Base-by-base conservation (phyloP, 1,284 basidiomycete species). In the Cryptococcus deneoformans region DNA sequence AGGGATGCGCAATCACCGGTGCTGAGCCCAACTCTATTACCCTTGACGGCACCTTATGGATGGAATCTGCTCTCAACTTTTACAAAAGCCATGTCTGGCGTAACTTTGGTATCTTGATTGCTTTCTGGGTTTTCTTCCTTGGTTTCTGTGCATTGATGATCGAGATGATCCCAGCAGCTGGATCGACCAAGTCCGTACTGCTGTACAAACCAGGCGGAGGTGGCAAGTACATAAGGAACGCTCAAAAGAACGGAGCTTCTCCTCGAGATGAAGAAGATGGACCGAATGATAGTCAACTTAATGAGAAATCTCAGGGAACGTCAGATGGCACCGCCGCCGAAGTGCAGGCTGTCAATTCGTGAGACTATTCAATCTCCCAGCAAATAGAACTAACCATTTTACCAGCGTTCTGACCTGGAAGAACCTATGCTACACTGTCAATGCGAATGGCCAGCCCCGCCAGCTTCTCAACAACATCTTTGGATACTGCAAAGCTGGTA, bases 401-500 rank as follows among this genome's bases (percentile, higher is more conserved):
- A 29, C 29, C 29, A 29, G 29, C 3, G 29, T 29, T 29, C 5
- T 29, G 29, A 52, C 71, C 40, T 80, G 78, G 77, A 69, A 72
- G 53, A 72, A 79, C 55, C 72, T 80, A 3, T 70, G 70, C 16
- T 89, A 89, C 67, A 79, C 82, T 37, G 84, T 92, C 24, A 80
- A 80, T 29, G 80, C 87, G 59, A 78, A 82, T 50, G 80, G 80
- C 20, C 84, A 83, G 54, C 79, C 80, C 6, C 82, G 86, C 34
- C 79, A 80, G 47, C 81, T 94, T 5, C 79, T 94, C 56, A 83
- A 91, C 67, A 82, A 90, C 62, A 84, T 95, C 7, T 87, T 85
- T 54, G 92, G 92, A 0, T 94, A 84, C 73, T 90, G 92, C 44
- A 84, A 83, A 20, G 89, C 89, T 0, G 88, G 88, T 3, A 90